phyloP scores from a whole-genome alignment of 805 yeast genomes.

The Brettanomyces nanus region DNA sequence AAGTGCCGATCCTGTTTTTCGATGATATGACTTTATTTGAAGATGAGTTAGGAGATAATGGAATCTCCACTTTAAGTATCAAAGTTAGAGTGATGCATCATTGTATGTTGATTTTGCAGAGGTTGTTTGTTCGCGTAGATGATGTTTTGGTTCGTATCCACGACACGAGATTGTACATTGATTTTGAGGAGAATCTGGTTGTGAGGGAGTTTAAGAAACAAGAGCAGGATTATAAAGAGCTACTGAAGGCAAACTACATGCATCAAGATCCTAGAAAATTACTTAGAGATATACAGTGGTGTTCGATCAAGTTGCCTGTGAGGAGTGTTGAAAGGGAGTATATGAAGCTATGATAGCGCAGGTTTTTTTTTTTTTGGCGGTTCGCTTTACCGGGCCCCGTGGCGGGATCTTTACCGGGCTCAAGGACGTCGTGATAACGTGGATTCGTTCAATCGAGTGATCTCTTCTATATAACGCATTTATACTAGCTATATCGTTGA shows the following conservation, averaged over 20 bases:
- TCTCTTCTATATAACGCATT: too few relatives aligned
- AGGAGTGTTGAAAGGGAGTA: constrained; percentile 18
- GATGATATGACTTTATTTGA: constrained; percentile 87
- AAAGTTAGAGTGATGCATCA: constrained; percentile 87
- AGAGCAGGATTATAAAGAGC: constrained; percentile 43
- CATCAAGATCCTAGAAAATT: constrained; percentile 53
- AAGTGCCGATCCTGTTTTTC: constrained; percentile 78
- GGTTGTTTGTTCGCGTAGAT: constrained; percentile 85
- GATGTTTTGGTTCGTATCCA: constrained; percentile 76
- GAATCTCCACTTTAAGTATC: constrained; percentile 67
- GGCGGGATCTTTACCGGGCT: too few relatives aligned
- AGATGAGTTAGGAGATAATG: constrained; percentile 96
- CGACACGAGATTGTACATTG: constrained; percentile 80
- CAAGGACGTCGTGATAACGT: too few relatives aligned
- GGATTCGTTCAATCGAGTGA: too few relatives aligned
- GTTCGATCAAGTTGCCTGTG: constrained; percentile 35
- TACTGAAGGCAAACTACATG: constrained; percentile 19
- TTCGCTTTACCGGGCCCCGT: too few relatives aligned
- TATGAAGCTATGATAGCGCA: constrained; percentile 8
- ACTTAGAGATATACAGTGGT: constrained; percentile 84
- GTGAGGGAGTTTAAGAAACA: constrained; percentile 73
- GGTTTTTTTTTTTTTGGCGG: too few relatives aligned
- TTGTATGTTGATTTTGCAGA: constrained; percentile 60
- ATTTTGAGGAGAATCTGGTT: constrained; percentile 54
- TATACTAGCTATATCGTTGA: too few relatives aligned